Evolutionary conservation across 1,284 basidiomycete genomes (phyloP), one percentile per base, ranked within the genome.

Genomic region (Pseudozyma sp.): DNA sequence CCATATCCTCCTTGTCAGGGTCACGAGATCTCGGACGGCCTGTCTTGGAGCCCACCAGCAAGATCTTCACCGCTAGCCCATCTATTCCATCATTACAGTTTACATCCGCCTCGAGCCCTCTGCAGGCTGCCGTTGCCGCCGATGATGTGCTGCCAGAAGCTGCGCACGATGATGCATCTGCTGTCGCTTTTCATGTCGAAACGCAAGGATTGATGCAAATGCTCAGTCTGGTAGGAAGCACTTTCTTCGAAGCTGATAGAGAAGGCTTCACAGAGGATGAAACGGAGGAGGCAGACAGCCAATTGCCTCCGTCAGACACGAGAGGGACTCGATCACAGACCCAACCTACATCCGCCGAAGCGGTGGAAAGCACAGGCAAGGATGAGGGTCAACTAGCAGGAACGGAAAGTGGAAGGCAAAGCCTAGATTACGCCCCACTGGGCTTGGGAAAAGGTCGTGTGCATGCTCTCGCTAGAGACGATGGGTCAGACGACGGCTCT

Each of bases 191-290:
- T 18, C 73, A 71, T 34, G 54, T 64, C 13, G 72, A 75, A 36
- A 62, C 73, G 25, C 79, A 79, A 51, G 68, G 76, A 13, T 56
- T 81, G 49, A 74, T 81, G 76, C 79, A 81, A 59, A 78, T 81
- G 76, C 72, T 81, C 48, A 80, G 70, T 42, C 57, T 80, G 25
- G 78, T 81, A 18, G 79, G 79, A n/a, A 78, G 71, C 55, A 67
- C 66, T 4, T 68, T 78, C 36, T 56, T 81, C n/a, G 78, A 80
- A 18, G 79, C 78, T 8, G 79, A 81, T 19, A 43, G 61, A 12
- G 62, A 65, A 14, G 79, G 75, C 45, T 67, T 63, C 18, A 58
- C 51, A 21, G 73, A 73, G 51, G 65, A 72, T 21, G 70, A 69
- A 31, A 54, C 18, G 2, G 68, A 75, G 11, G 63, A 76, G 9